Evolutionary conservation across 805 yeast species (phyloP), one percentile per base, ranked within the genome.

Genomic region (Saccharomycopsis fermentans): DNA sequence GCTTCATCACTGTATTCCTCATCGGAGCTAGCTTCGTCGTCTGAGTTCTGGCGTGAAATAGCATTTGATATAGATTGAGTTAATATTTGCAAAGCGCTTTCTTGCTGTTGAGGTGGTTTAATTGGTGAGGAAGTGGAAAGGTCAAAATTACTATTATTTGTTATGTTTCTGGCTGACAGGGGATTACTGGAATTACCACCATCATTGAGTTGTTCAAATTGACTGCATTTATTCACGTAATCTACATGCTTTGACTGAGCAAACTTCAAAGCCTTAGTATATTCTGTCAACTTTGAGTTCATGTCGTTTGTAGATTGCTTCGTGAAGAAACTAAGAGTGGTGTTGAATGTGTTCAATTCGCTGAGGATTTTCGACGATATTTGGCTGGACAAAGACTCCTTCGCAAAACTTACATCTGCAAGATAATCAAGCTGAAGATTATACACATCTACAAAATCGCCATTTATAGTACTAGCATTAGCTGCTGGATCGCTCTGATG

Each of bases 341-440:
- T 47, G 34, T 26, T 52, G 29, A 62, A 62, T 4, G 55, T 57
- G 9, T 9, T 24, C 14, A 62, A 34, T 35, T 59, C 62, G 12
- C n/a, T 11, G 14, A 59, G 35, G 21, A 62, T 50, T 47, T 62
- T 62, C 8, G 53, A 26, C 24, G 58, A 55, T 17, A 62, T 62
- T 53, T 62, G 64, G 16, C 19, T 51, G 1, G 57, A 34, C 16
- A 62, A 48, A 4, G 61, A 57, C 19, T 62, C 63, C 50, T 59
- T 47, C 6, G 59, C 52, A 34, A 26, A 62, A 17, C 59, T 35
- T 6, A 62, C 48, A 36, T 62, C 64, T 14, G 58, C 52, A 12
- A 62, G 19, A 35, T 55, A 32, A 36, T 62, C 62, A 52, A 59
- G 54, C 40, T 62, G 62, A 14, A 58, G 37, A 36, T 62, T 62